Base-by-base conservation (phyloP, 768 basidiomycete genomes). In the Boletus reticulatus region DNA sequence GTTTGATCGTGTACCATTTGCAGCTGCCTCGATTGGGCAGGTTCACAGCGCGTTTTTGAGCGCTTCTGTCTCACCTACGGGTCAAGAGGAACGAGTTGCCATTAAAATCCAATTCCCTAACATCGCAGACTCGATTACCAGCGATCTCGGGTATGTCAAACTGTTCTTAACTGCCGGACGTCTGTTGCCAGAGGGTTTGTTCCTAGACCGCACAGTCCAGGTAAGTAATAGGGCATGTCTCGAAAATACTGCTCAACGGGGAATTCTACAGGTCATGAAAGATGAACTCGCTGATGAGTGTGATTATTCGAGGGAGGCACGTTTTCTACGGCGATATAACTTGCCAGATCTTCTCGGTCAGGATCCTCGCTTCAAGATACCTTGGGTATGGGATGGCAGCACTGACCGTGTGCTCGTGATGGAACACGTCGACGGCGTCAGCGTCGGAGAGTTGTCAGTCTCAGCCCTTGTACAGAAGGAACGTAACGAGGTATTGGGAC, bases 91-190 rank as follows among this genome's bases (percentile, higher is more conserved):
- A 55, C 76, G 72, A 6, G 88, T 90, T 27, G 90, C 90, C 0
- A 84, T 91, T 6, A 98, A 99, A 71, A 80, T 98, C 19, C 97
- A 99, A 66, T 99, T 98, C 71, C 97, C 97, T 0, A 91, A 92
- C 62, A 91, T 99, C 46, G 84, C 79, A 10, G 77, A 85, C 42
- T 94, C 92, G 3, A 96, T 99, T 57, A 79, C 84, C 52, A 93
- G 87, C 43, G 97, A 99, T 67, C 70, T 98, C 14, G 80, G 87
- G 27, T 96, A 96, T 66, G 80, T 98, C 57, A 88, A 87, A 57
- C 70, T 94, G 59, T 73, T 98, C 12, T 75, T 99, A 9, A 87
- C 85, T 1, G 89, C 90, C 0, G 89, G 93, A 6, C 79, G 81
- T 14, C 72, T 98, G 19, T 75, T 99, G 4, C 97, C 97, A 0